These are phyloP conservation scores for Trichoderma oligosporum DNA, from an alignment of 2,329 filamentous ascomycete species.

Conservation along the genomic window DNA sequence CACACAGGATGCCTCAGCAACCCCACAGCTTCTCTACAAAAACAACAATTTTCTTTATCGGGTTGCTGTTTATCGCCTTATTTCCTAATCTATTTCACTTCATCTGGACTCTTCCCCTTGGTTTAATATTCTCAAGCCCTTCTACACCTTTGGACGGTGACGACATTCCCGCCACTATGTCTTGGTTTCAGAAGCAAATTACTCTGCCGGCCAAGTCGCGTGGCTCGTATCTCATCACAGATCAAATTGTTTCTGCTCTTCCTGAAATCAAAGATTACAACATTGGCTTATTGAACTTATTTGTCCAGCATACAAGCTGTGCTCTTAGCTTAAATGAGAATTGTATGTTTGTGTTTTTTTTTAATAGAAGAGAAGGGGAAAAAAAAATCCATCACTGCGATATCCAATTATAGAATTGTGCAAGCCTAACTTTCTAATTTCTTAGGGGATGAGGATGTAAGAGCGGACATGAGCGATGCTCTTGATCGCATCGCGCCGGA, in stretches of 20 bases:
- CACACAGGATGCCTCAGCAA: constrained; percentile 38
- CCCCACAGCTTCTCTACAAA: constrained; percentile 35
- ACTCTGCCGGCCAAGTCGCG: constrained; percentile 71
- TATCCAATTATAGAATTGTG: no score
- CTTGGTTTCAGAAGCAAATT: constrained; percentile 83
- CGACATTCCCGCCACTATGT: constrained; percentile 45
- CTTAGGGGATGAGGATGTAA: constrained; percentile 69
- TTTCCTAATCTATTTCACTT: constrained; percentile 53
- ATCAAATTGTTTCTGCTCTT: constrained; percentile 64
- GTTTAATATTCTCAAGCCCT: constrained; percentile 33
- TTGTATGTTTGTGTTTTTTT: constrained; percentile 37
- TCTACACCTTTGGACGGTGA: constrained; percentile 29
- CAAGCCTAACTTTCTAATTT: background rate
- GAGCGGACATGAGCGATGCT: constrained; percentile 88
- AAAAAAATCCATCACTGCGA: no score
- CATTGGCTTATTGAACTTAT: constrained; percentile 80
- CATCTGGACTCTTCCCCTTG: constrained; percentile 48
- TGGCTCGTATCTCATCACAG: constrained; percentile 86
- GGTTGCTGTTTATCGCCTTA: constrained; percentile 48
- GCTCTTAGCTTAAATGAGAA: constrained; percentile 93
- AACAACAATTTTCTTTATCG: constrained; percentile 44
- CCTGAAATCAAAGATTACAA: constrained; percentile 83
- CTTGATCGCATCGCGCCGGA: constrained; percentile 86
- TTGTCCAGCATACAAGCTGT: constrained; percentile 93
- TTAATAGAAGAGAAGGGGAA: no score